phyloP scores from a whole-genome alignment of 225 moss, liverwort and hornwort species.

The Straminergon stramineum region DNA sequence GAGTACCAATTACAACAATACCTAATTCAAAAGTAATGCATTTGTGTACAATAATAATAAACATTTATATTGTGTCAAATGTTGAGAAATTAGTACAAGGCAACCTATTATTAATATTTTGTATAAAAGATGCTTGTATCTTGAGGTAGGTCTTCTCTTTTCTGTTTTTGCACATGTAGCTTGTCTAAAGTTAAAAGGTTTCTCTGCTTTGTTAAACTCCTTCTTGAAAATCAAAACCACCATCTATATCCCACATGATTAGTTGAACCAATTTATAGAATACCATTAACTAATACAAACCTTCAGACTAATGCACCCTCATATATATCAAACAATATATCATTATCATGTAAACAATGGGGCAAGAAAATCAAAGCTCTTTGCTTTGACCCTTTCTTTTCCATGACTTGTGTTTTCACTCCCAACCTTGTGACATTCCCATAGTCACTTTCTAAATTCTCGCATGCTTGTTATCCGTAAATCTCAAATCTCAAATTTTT shows the following conservation, averaged over 20 bases:
- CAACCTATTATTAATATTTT: background rate
- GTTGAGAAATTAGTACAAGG: background rate
- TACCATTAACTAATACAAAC: background rate
- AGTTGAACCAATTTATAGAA: too few species aligned
- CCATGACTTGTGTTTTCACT: background rate
- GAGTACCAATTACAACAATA: too few species aligned
- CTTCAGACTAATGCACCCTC: too few species aligned
- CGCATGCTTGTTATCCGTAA: background rate
- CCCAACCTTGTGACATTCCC: background rate
- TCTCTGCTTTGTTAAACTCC: accelerated
- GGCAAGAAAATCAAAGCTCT: background rate
- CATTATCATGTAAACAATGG: too few species aligned
- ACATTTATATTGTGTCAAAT: background rate
- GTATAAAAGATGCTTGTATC: background rate
- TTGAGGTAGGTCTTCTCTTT: background rate
- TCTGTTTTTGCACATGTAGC: background rate
- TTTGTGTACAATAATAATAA: too few species aligned
- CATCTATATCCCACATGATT: background rate
- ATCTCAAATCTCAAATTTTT: background rate
- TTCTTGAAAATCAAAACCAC: background rate
- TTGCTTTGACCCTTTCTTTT: background rate
- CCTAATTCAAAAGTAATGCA: background rate
- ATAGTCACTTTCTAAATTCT: too few species aligned
- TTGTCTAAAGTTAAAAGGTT: background rate
- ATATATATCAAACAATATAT: too few species aligned